Conservation (phyloP, 495 filamentous ascomycete species). For the Xylaria intraflava region DNA sequence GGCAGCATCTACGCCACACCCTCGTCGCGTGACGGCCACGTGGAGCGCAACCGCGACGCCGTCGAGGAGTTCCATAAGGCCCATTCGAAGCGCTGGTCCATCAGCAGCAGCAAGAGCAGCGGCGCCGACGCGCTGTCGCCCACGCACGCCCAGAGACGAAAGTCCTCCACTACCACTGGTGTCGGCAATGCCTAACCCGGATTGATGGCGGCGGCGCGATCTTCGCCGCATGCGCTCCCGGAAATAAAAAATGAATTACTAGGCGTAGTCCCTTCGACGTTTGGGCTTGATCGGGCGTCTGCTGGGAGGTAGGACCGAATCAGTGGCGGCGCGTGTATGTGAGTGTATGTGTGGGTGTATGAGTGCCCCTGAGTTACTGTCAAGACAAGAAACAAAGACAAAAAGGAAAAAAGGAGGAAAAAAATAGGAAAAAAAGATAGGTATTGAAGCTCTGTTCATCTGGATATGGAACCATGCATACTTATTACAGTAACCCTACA, state of each 20-base stretch:
- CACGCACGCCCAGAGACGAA: slow-evolving; percentile 4
- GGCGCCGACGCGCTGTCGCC: slow-evolving; percentile 8
- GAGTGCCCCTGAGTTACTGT: no score
- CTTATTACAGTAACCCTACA: no score
- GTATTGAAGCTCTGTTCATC: no score
- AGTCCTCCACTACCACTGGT: background rate
- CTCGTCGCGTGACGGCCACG: slow-evolving; percentile 49
- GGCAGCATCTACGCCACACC: slow-evolving; percentile 58
- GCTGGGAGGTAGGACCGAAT: no score
- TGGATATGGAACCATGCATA: no score
- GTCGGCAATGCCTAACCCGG: slow-evolving; percentile 1
- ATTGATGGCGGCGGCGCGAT: background rate
- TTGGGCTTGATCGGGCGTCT: no score
- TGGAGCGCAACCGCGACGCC: slow-evolving; percentile 41
- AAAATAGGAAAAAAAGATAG: background rate
- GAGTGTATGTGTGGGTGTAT: no score
- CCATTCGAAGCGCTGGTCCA: slow-evolving; percentile 34
- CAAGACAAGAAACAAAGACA: no score
- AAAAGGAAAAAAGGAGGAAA: background rate
- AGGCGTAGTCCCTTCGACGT: no score
- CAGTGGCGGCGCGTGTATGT: no score
- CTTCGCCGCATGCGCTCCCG: background rate
- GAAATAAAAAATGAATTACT: no score
- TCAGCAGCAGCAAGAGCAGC: slow-evolving; percentile 16
- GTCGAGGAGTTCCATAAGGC: slow-evolving; percentile 38